Base-by-base conservation (phyloP, 2,329 filamentous ascomycete genomes). In the Apiospora phragmitis region DNA sequence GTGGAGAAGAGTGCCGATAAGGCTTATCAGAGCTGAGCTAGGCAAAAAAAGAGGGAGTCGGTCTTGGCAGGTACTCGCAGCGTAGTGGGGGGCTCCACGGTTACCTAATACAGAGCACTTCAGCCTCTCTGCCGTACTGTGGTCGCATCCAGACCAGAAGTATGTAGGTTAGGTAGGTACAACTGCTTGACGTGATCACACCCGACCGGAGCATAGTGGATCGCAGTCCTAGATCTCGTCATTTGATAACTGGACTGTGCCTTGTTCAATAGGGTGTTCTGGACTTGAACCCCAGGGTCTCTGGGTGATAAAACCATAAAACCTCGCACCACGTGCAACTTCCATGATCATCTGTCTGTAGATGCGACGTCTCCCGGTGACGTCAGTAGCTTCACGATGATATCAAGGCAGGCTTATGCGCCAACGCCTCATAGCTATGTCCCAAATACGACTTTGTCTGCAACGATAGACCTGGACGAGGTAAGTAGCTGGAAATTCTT, bases 381-480 rank as follows among this genome's bases (percentile, higher is more conserved):
- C 55, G 55, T 62, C 55, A 67, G 65, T n/a, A 67, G 45, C 47
- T 49, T 41, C 80, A 82, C 77, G 72, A 90, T 89, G 86, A 87
- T 86, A 70, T 82, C 86, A 69, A 83, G 87, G 76, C 88, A 95
- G 80, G 89, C 93, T 43, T 97, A 97, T 84, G 94, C 94, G 79
- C 94, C 94, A 2, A 95, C 93, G 11, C 94, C 94, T 12, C 94
- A 95, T 81, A 95, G 93, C 84, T 98, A 97, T 84, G 93, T 96
- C 35, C 95, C 95, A 1, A 94, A 94, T 74, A 92, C 92, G 2
- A 88, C 92, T 11, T 86, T 97, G 14, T 93, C 94, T 4, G 94
- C 95, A 26, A 96, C 93, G 24, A 97, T 98, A 82, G 98, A 95
- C 79, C 90, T 97, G 65, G 95, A 98, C 79, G 94, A 98, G 85